Evolutionary conservation across 768 basidiomycete genomes (phyloP).

Genomic region (Suillus ampliporus): DNA sequence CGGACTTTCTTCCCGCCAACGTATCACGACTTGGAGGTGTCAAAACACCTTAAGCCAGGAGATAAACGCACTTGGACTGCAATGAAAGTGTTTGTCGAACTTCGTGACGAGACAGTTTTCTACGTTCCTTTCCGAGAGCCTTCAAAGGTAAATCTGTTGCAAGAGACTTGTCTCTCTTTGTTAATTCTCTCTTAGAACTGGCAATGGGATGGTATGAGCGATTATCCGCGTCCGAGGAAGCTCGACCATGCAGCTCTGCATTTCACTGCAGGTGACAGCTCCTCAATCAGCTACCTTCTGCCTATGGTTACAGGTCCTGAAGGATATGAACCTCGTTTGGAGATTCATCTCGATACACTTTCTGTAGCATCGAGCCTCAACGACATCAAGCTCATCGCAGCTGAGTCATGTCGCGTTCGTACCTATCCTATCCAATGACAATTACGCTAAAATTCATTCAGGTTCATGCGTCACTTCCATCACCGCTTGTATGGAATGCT

Average conservation of each 20-base stretch:
- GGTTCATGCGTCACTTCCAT: conserved; percentile 77
- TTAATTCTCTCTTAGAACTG: conserved; percentile 65
- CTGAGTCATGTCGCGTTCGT: conserved; percentile 79
- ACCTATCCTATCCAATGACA: not conserved
- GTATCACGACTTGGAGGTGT: conserved; percentile 66
- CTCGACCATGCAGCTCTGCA: conserved; percentile 77
- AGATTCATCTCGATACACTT: conserved; percentile 84
- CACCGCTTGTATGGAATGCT: conserved; percentile 83
- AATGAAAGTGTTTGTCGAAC: conserved; percentile 80
- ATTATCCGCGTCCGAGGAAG: conserved; percentile 55
- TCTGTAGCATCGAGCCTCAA: conserved; percentile 85
- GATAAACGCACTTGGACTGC: conserved; percentile 85
- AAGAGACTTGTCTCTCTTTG: not conserved
- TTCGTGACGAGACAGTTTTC: conserved; percentile 76
- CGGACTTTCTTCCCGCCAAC: conserved; percentile 82
- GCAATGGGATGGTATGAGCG: conserved; percentile 80
- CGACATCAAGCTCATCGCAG: conserved; percentile 76
- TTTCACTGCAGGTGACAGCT: conserved; percentile 76
- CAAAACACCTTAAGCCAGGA: conserved; percentile 67
- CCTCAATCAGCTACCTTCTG: conserved; percentile 84
- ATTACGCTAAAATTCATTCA: conserved; percentile 31
- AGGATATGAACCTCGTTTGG: conserved; percentile 82
- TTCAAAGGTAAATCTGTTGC: conserved; percentile 67
- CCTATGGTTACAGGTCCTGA: conserved; percentile 75
- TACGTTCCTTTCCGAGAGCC: conserved; percentile 91